phyloP scores from a whole-genome alignment of 2,329 filamentous ascomycete species.

The Penicillium aurantiogriseum region DNA sequence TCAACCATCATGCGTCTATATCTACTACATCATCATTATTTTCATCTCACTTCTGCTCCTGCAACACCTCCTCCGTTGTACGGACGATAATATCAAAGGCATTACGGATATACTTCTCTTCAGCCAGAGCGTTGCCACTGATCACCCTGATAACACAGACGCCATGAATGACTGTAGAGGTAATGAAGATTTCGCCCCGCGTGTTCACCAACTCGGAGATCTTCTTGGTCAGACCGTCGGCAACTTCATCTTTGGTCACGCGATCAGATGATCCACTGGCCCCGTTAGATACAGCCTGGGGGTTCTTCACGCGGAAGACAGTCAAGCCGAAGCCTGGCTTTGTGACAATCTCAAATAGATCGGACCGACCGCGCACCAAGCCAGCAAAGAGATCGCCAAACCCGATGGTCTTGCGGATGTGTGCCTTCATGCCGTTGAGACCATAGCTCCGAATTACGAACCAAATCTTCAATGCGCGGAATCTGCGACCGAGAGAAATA shows the following conservation, averaged over 20 bases:
- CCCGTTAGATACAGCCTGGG: conserved; percentile 15
- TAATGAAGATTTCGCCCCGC: conserved; percentile 77
- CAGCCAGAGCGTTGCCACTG: conserved; percentile 66
- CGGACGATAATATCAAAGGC: conserved; percentile 73
- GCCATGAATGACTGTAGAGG: conserved; percentile 69
- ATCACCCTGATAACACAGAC: conserved; percentile 79
- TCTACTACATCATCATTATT: neutral
- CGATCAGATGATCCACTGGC: conserved; percentile 18
- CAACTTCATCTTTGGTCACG: conserved; percentile 48
- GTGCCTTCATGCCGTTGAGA: conserved; percentile 68
- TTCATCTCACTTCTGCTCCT: conserved; percentile 5
- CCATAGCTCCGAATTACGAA: conserved; percentile 87
- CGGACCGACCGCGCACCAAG: conserved; percentile 57
- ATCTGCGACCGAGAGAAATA: conserved; percentile 84
- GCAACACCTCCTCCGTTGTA: conserved; percentile 56
- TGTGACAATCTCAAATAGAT: conserved; percentile 75
- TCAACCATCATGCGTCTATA: neutral
- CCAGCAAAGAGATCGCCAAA: conserved; percentile 69
- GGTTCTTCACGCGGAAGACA: conserved; percentile 65
- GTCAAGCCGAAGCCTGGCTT: conserved; percentile 75
- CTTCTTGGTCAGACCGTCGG: conserved; percentile 67
- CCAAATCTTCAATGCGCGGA: conserved; percentile 90
- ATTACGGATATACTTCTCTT: conserved; percentile 68
- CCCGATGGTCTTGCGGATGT: conserved; percentile 67
- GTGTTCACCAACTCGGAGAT: conserved; percentile 74